Evolutionary conservation across 768 basidiomycete genomes (phyloP), one percentile per base, ranked within the genome.

Genomic region (Russula abietina): DNA sequence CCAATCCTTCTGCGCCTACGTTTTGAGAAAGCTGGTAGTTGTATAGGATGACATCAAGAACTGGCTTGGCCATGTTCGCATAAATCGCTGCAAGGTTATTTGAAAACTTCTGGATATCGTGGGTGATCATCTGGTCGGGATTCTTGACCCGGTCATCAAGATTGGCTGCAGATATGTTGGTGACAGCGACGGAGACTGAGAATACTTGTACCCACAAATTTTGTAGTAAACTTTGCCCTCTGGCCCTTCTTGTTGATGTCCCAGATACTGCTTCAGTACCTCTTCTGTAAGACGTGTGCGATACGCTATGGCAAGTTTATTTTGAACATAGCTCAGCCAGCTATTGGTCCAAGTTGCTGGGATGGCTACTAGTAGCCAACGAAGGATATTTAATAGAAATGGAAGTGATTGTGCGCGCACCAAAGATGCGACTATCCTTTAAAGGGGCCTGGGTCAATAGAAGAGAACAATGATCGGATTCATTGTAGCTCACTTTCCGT

Each of bases 91-190:
- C 93, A 7, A 98, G 81, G 70, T 92, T 88, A 5, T 81, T 82
- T 16, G 92, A 91, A 75, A 97, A 98, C 57, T 88, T 88, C 72
- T 95, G 91, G 53, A 98, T 93, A 73, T 98, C 96, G 62, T 95
- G 87, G 2, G 93, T 96, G 57, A 97, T 91, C 88, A 94, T 93
- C 89, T 97, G 93, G 72, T 98, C 94, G 17, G 92, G 89, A 69
- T 98, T 97, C 79, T 93, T 93, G 55, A 98, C 93, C 55, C 96
- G 80, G 71, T 98, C 96, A 71, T 98, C 95, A 68, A 98, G 75
- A 72, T 97, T 97, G 49, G 91, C 93, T 92, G 19, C 49, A 24
- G 28, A 22, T 24, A 3, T 24, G 38, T 43, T 12, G 41, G 32
- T 43, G 0, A 24, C 7, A 4, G 36, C 11, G 50, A 36, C 32